Evolutionary conservation across 495 filamentous ascomycete genomes (phyloP).

Genomic region (Mytilinidion resinicola): DNA sequence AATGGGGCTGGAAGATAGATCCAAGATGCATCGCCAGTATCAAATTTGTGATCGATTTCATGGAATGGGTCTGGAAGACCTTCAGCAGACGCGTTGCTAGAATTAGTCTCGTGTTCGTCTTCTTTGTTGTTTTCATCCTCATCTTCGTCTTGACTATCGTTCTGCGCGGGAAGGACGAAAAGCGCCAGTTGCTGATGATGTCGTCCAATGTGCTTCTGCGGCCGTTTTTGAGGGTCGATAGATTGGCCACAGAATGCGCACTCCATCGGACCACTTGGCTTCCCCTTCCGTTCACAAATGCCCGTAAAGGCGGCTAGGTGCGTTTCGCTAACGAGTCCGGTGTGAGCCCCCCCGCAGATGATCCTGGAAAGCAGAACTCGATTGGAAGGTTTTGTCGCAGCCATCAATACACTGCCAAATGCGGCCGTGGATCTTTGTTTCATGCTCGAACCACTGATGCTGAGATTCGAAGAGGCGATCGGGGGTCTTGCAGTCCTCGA

Average conservation of each 20-base stretch:
- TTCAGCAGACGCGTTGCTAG: no score
- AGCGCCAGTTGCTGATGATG: conserved; percentile 16
- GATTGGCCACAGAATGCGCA: conserved; percentile 9
- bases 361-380: not conserved
- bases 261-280: not conserved
- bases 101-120: no score
- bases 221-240: not conserved
- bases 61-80: no score
- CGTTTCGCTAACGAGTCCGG: not conserved
- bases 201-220: conserved; percentile 12
- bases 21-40: no score
- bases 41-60: no score
- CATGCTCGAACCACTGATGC: conserved; percentile 16
- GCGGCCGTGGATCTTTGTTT: not conserved
- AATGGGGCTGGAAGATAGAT: no score
- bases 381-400: conserved; percentile 1
- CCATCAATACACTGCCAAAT: conserved; percentile 14
- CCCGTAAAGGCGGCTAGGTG: conserved; percentile 5
- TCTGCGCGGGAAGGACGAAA: conserved; percentile 6
- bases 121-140: conserved; percentile 1
- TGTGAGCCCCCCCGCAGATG: conserved; percentile 5
- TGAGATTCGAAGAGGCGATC: conserved; percentile 10
- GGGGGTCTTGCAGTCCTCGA: conserved; percentile 6
- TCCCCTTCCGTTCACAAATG: not conserved
- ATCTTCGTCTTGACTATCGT: conserved; percentile 1